Conservation (phyloP, 305 asterid genomes). For the Coffea humblotiana region DNA sequence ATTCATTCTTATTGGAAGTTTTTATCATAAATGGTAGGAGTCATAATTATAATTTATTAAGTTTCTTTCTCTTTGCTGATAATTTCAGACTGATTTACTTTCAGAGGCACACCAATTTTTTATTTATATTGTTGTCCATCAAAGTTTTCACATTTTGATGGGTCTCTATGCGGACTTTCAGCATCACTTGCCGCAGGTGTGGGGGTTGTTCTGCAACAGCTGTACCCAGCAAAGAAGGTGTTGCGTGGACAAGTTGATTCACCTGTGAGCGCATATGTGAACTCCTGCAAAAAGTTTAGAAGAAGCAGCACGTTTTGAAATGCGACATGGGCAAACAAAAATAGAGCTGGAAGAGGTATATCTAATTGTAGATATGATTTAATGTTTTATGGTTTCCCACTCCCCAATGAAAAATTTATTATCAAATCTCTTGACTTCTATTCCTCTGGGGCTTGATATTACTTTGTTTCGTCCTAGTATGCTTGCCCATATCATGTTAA, state of each 20-base stretch:
- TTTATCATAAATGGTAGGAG: background rate
- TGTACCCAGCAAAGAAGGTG: constrained; percentile 87
- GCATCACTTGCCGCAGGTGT: constrained; percentile 99
- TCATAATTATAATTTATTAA: background rate
- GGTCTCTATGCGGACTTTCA: constrained; percentile 39
- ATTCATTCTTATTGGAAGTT: background rate
- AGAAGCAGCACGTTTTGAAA: constrained; percentile 92
- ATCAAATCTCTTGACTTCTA: background rate
- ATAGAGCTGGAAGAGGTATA: constrained; percentile 65
- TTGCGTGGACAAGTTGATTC: constrained; percentile 99
- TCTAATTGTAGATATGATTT: constrained; percentile 5
- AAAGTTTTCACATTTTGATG: constrained; percentile 18
- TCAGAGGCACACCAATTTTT: background rate
- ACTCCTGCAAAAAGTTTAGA: constrained; percentile 88
- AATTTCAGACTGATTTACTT: background rate
- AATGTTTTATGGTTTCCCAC: background rate
- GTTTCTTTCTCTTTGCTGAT: background rate
- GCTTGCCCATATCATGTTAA: background rate
- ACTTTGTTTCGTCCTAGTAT: background rate
- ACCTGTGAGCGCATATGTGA: constrained; percentile 93
- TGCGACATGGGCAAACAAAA: constrained; percentile 79
- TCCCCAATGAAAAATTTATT: background rate
- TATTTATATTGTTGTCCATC: constrained; percentile 9
- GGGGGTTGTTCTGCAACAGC: constrained; percentile 89
- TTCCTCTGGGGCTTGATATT: background rate